Percentiles rank a stretch among this genome's conserved stretches.
Evolutionary conservation across 1,139 yeast genomes (phyloP).

Genomic region (Protomyces macrosporus): DNA sequence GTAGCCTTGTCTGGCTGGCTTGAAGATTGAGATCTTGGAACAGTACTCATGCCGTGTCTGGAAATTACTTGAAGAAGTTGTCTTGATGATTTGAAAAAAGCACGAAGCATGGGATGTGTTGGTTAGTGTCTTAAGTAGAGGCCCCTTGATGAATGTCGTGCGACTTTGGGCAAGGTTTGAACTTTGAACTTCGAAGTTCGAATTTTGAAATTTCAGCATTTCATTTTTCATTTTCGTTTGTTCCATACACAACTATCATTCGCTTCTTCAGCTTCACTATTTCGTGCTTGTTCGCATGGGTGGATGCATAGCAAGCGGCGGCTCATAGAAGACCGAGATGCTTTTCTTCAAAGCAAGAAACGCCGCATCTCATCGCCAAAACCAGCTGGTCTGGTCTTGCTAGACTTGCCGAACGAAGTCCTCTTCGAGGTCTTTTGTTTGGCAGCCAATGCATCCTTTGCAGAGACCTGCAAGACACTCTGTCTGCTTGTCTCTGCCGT

Average conservation of each 20-base stretch:
- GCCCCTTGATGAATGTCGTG: too few species aligned
- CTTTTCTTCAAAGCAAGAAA: not conserved
- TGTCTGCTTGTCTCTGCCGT: slow-evolving; percentile 5
- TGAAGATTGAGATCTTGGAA: not conserved
- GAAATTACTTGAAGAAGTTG: too few species aligned
- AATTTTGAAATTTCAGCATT: too few species aligned
- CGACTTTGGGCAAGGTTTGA: too few species aligned
- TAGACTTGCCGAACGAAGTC: slow-evolving; percentile 8
- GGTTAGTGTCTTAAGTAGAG: too few species aligned
- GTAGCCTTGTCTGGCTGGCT: not conserved
- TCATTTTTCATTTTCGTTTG: too few species aligned
- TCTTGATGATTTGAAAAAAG: too few species aligned
- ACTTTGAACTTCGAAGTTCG: too few species aligned
- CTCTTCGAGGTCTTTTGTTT: slow-evolving; percentile 7
- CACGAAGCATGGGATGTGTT: too few species aligned
- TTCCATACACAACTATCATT: too few species aligned
- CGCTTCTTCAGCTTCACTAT: not conserved
- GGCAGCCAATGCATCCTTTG: slow-evolving; percentile 12
- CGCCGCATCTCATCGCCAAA: not conserved
- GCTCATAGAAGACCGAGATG: not conserved
- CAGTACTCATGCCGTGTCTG: not conserved
- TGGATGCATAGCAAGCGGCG: not conserved
- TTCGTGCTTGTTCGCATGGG: not conserved
- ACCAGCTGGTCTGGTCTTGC: not conserved
- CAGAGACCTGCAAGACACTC: slow-evolving; percentile 2